A percentile compares a stretch with the other conserved stretches of the same genome.
Evolutionary conservation across 192 early-diverging fungal species (phyloP).

Genomic region (Phlyctochytrium planicorne): DNA sequence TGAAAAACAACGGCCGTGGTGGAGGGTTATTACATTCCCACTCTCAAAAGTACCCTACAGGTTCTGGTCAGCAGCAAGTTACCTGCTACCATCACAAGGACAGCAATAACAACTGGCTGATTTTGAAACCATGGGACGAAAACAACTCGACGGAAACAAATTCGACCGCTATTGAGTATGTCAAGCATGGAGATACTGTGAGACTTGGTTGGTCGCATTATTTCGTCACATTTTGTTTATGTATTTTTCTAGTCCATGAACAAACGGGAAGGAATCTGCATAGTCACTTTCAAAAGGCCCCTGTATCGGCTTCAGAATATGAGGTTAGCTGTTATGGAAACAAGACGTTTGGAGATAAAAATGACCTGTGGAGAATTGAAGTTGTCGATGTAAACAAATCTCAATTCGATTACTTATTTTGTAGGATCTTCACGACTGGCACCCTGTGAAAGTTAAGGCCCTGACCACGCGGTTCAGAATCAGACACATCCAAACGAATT

Average conservation of each 20-base stretch:
- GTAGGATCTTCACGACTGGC: slow-evolving; percentile 12
- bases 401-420: background rate
- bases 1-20: slow-evolving; percentile 83
- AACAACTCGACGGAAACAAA: slow-evolving; percentile 10
- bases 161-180: slow-evolving; percentile 49
- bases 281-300: slow-evolving; percentile 76
- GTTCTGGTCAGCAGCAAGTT: slow-evolving; percentile 95
- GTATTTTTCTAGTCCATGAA: slow-evolving; percentile 50
- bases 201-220: slow-evolving; percentile 53
- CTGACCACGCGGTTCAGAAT: slow-evolving; percentile 82
- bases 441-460: slow-evolving; percentile 25
- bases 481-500: slow-evolving; percentile 67
- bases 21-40: slow-evolving; percentile 96
- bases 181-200: slow-evolving; percentile 78
- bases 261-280: slow-evolving; percentile 77
- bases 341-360: slow-evolving; percentile 63
- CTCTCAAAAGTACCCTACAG: slow-evolving; percentile 74
- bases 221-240: slow-evolving; percentile 3
- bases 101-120: slow-evolving; percentile 86
- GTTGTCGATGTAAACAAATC: slow-evolving; percentile 55
- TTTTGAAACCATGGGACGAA: slow-evolving; percentile 60
- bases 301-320: slow-evolving; percentile 69
- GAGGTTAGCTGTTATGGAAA: slow-evolving; percentile 94
- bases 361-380: slow-evolving; percentile 92
- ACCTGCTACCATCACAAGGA: slow-evolving; percentile 95